Base-by-base conservation (phyloP, 306 rosid species). In the Castanopsis chinensis region DNA sequence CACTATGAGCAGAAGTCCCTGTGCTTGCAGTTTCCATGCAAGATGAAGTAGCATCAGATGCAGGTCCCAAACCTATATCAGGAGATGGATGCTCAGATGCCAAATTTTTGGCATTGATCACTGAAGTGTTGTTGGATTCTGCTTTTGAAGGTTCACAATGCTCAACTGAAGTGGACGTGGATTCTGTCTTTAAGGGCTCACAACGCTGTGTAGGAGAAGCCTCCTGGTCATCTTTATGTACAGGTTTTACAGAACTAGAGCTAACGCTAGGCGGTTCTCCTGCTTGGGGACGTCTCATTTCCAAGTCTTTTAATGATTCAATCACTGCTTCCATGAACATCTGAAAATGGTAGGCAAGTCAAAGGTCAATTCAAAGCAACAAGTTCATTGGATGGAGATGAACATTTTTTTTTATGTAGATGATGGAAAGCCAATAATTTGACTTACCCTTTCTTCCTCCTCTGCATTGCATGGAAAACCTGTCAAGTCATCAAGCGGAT, bases 401-500 rank as follows among this genome's bases (percentile, higher is more conserved):
- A 2, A 19, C 41, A 43, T 64, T 51, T 13, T 64, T 51, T 14
- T 6, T 41, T 49, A 54, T 57, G 82, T 30, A 59, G 83, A 77
- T 21, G 6, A 78, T 55, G 72, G 63, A 78, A 63, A 53, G 58
- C 64, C 52, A 69, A 81, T 9, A 37, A 60, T 28, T 82, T 57
- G 72, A 88, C 93, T 89, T 73, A 96, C 99, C 84, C 83, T 88
- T 78, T 93, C 89, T 89, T 96, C 97, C 84, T 96, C 92, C 68
- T 82, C 86, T 28, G 83, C 86, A 77, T 68, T 88, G 49, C 88
- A 88, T 61, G 96, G 95, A 87, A 90, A 87, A 57, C 93, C 96
- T 27, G 88, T 65, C 75, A 93, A 83, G 86, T 93, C 98, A 73
- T 91, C 92, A 53, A 96, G 93, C 51, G 79, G 83, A 83, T 87